These are phyloP conservation scores for Meira nashicola DNA, from an alignment of 1,284 basidiomycete species.

Conservation along the genomic window DNA sequence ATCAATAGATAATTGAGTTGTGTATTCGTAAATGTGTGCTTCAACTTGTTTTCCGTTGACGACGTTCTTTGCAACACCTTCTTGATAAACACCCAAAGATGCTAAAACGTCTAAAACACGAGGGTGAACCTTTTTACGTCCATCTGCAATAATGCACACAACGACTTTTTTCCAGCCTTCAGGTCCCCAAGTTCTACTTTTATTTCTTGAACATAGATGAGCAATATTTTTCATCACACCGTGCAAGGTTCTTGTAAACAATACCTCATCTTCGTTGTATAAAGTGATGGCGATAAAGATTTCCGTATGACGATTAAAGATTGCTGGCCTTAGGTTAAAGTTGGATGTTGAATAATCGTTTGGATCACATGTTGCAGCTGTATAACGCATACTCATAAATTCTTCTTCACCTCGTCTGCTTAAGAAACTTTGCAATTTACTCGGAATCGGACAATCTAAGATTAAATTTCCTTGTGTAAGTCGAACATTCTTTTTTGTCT, in stretches of 20 bases:
- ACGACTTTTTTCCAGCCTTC: constrained; percentile 87
- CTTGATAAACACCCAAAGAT: constrained; percentile 60
- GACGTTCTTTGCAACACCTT: constrained; percentile 78
- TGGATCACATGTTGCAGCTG: constrained; percentile 57
- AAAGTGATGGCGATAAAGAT: constrained; percentile 79
- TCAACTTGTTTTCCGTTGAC: constrained; percentile 83
- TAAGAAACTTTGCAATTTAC: constrained; percentile 60
- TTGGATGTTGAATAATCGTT: constrained; percentile 81
- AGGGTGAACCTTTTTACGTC: constrained; percentile 83
- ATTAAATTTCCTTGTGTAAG: constrained; percentile 53
- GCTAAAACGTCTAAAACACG: constrained; percentile 80
- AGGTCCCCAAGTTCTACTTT: constrained; percentile 89
- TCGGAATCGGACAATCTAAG: constrained; percentile 52
- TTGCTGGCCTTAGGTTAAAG: constrained; percentile 79
- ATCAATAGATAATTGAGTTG: constrained; percentile 82
- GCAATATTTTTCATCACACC: constrained; percentile 72
- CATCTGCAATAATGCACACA: constrained; percentile 77
- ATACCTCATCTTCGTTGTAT: constrained; percentile 82
- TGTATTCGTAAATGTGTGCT: constrained; percentile 93
- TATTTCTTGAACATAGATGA: constrained; percentile 77
- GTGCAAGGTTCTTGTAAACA: constrained; percentile 90
- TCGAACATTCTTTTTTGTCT: constrained; percentile 54
- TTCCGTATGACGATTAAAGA: constrained; percentile 74
- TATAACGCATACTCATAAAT: constrained; percentile 66
- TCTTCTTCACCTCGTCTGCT: constrained; percentile 76